A percentile compares a stretch with the other conserved stretches of the same genome.
These are phyloP conservation scores for Phytophthora litchii DNA, from an alignment of 352 stramenopile genomes.

Conservation along the genomic window DNA sequence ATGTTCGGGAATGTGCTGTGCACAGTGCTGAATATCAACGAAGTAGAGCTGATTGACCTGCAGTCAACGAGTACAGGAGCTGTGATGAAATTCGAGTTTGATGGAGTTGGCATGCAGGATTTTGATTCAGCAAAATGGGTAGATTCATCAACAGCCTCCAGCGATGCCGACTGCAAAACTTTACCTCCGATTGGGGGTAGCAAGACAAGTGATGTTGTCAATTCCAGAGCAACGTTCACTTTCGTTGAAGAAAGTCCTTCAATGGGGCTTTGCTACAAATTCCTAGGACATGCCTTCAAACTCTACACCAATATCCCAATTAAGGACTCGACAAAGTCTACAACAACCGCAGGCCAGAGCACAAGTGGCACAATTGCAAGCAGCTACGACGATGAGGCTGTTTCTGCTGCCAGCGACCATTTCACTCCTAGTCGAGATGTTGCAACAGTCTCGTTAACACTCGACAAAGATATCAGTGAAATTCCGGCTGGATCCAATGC, in stretches of 20 bases:
- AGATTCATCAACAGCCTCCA: conserved; percentile 14
- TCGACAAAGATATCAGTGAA: conserved; percentile 67
- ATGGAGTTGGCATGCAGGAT: conserved; percentile 60
- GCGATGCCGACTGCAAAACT: conserved; percentile 48
- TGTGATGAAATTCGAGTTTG: conserved; percentile 64
- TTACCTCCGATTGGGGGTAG: conserved; percentile 51
- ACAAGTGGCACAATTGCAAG: background rate
- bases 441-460: conserved; percentile 51
- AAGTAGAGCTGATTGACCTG: conserved; percentile 41
- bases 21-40: conserved; percentile 58
- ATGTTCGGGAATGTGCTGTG: conserved; percentile 73
- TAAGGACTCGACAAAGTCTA: conserved; percentile 35
- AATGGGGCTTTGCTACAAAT: conserved; percentile 71
- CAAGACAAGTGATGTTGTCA: conserved; percentile 39
- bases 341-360: conserved; percentile 14
- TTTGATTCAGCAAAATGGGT: conserved; percentile 75
- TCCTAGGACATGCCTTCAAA: conserved; percentile 57
- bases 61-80: conserved; percentile 40
- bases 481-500: conserved; percentile 55
- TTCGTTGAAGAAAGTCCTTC: conserved; percentile 44
- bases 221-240: conserved; percentile 41
- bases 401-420: conserved; percentile 32
- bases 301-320: conserved; percentile 51
- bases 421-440: conserved; percentile 54
- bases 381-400: conserved; percentile 40